Percentiles rank a stretch among this genome's conserved stretches.
phyloP scores from a whole-genome alignment of 2,329 filamentous ascomycete species.

The Colletotrichum sp. region DNA sequence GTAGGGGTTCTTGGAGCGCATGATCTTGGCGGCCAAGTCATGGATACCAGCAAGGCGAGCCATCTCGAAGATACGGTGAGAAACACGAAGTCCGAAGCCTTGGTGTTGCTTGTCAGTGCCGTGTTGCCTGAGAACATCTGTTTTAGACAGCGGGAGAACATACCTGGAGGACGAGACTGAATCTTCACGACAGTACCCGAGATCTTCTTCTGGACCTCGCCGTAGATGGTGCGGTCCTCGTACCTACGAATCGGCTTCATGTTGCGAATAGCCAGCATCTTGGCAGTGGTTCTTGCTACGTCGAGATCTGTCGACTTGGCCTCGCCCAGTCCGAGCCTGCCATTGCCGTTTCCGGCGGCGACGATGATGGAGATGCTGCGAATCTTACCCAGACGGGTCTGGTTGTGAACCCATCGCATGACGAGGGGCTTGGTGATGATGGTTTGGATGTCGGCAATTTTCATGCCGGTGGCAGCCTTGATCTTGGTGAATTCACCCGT shows the following conservation, averaged over 20 bases:
- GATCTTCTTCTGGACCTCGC: slow-evolving; percentile 82
- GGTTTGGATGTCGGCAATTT: slow-evolving; percentile 52
- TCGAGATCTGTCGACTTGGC: slow-evolving; percentile 81
- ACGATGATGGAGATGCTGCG: slow-evolving; percentile 75
- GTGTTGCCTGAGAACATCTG: neutral
- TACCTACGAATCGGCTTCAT: slow-evolving; percentile 93
- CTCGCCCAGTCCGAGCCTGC: slow-evolving; percentile 86
- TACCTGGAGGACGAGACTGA: slow-evolving; percentile 86
- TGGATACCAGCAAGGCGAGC: slow-evolving; percentile 84
- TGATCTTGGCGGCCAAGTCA: slow-evolving; percentile 84
- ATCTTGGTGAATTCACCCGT: slow-evolving; percentile 54
- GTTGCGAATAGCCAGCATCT: slow-evolving; percentile 83
- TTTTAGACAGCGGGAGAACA: slow-evolving; percentile 32
- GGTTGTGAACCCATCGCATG: slow-evolving; percentile 78
- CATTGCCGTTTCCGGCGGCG: slow-evolving; percentile 86
- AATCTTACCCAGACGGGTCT: slow-evolving; percentile 96
- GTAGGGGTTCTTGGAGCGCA: slow-evolving; percentile 92
- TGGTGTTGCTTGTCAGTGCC: neutral
- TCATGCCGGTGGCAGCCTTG: slow-evolving; percentile 61
- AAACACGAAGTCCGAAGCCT: slow-evolving; percentile 95
- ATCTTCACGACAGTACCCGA: slow-evolving; percentile 87
- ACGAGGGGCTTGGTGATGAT: slow-evolving; percentile 78
- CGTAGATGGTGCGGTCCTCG: slow-evolving; percentile 90
- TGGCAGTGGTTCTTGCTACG: slow-evolving; percentile 74
- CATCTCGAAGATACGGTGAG: slow-evolving; percentile 93